phyloP scores from a whole-genome alignment of 352 stramenopile genomes.

The Phytophthora megakarya region DNA sequence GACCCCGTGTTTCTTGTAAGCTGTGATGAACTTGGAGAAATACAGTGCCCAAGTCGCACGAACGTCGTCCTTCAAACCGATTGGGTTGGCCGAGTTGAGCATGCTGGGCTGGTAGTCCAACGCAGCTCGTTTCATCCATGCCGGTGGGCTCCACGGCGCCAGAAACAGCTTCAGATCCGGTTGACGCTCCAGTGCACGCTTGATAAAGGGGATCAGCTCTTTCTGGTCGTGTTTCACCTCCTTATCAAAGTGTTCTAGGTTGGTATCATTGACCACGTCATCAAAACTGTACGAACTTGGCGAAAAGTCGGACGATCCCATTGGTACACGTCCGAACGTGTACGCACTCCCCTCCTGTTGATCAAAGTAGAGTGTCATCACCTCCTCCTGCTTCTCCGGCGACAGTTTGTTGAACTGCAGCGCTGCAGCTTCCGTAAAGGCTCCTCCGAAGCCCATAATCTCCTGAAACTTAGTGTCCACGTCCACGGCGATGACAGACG shows the following conservation, averaged over 20 bases:
- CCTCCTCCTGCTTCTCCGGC: conserved; percentile 74
- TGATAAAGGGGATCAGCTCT: conserved; percentile 87
- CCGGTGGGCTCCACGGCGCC: conserved; percentile 88
- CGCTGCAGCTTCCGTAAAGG: conserved; percentile 92
- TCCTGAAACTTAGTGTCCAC: conserved; percentile 62
- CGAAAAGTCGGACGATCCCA: conserved; percentile 92
- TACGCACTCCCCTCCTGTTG: conserved; percentile 80
- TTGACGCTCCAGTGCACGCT: conserved; percentile 61
- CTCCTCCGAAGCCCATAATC: conserved; percentile 90
- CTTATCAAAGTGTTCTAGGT: conserved; percentile 77
- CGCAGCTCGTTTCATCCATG: conserved; percentile 82
- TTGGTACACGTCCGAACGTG: conserved; percentile 90
- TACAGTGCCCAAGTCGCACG: conserved; percentile 86
- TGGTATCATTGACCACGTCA: conserved; percentile 73
- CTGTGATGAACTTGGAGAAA: conserved; percentile 92
- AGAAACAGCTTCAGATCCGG: conserved; percentile 85
- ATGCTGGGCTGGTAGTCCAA: conserved; percentile 66
- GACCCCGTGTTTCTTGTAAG: conserved; percentile 88
- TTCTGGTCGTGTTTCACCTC: conserved; percentile 78
- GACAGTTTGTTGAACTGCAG: conserved; percentile 89
- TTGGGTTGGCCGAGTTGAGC: conserved; percentile 57
- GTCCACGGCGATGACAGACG: conserved; percentile 63
- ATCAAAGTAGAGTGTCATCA: conserved; percentile 90
- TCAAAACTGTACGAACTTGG: conserved; percentile 87
- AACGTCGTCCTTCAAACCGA: conserved; percentile 57